A percentile compares a stretch with the other conserved stretches of the same genome.
Evolutionary conservation across 495 filamentous ascomycete species (phyloP).

Genomic region (Chaetomium cochliodes): DNA sequence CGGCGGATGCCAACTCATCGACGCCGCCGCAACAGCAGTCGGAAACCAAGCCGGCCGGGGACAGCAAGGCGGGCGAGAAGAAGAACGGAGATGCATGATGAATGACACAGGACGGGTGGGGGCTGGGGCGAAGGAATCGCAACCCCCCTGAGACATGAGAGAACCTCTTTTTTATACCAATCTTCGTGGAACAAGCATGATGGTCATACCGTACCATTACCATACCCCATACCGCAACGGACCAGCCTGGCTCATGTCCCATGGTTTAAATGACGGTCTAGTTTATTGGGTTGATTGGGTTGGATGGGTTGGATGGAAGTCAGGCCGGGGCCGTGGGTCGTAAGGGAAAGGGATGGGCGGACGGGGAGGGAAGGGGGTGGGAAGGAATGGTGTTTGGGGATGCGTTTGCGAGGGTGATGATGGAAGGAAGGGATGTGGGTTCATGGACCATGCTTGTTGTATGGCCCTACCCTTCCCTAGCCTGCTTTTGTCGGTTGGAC

Average conservation of each 20-base stretch:
- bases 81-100: conserved; percentile 14
- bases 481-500: no score
- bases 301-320: conserved; percentile 2
- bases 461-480: no score
- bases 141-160: conserved; percentile 6
- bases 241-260: conserved; percentile 8
- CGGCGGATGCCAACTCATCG: conserved; percentile 5
- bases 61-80: conserved; percentile 11
- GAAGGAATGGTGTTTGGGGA: conserved; percentile 5
- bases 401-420: background rate
- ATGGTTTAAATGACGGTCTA: conserved; percentile 8
- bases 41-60: conserved; percentile 5
- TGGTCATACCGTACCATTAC: conserved; percentile 15
- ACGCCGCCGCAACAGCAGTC: background rate
- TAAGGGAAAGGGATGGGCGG: background rate
- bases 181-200: conserved; percentile 16
- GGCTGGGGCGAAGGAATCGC: background rate
- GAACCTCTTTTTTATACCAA: conserved; percentile 16
- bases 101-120: background rate
- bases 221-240: conserved; percentile 6
- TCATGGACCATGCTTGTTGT: background rate
- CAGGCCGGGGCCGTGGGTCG: background rate
- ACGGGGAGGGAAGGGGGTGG: background rate
- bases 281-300: background rate
- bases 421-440: background rate